These are phyloP conservation scores for Phaffomyces opuntiae DNA, from an alignment of 805 yeast species.

Conservation along the genomic window DNA sequence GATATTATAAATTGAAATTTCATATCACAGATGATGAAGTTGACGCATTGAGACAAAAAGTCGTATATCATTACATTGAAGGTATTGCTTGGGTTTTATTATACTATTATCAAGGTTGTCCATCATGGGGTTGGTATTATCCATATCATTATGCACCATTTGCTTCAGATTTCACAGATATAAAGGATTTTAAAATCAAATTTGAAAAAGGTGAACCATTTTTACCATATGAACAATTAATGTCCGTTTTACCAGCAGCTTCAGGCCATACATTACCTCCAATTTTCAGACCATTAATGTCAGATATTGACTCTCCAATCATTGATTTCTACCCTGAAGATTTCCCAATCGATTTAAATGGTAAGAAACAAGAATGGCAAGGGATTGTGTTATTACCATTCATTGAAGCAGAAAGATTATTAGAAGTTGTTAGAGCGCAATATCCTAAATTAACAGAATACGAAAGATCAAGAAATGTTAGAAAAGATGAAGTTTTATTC, in stretches of 20 bases:
- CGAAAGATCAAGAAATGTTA: conserved; percentile 65
- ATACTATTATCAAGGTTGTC: conserved; percentile 96
- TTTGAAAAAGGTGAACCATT: conserved; percentile 74
- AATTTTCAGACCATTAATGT: conserved; percentile 77
- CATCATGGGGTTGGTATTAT: conserved; percentile 97
- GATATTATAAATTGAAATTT: conserved; percentile 79
- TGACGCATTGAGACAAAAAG: conserved; percentile 43
- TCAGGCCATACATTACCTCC: conserved; percentile 82
- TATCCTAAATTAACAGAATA: conserved; percentile 57
- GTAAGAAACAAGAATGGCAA: conserved; percentile 92
- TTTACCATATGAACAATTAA: conserved; percentile 85
- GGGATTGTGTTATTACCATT: conserved; percentile 88
- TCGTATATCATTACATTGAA: conserved; percentile 74
- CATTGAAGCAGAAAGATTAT: conserved; percentile 73
- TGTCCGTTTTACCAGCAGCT: conserved; percentile 94
- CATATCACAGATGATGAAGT: conserved; percentile 48
- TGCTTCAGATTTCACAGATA: conserved; percentile 73
- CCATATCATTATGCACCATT: conserved; percentile 98
- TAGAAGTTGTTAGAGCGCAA: conserved; percentile 57
- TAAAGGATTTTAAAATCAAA: conserved; percentile 42
- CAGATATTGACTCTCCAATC: conserved; percentile 69
- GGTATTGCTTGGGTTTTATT: conserved; percentile 96
- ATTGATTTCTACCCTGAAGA: conserved; percentile 82
- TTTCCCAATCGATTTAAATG: conserved; percentile 90
- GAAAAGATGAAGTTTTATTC: conserved; percentile 62